Conservation (phyloP, 208 protist genomes). For the Wallacemonas sp. region DNA sequence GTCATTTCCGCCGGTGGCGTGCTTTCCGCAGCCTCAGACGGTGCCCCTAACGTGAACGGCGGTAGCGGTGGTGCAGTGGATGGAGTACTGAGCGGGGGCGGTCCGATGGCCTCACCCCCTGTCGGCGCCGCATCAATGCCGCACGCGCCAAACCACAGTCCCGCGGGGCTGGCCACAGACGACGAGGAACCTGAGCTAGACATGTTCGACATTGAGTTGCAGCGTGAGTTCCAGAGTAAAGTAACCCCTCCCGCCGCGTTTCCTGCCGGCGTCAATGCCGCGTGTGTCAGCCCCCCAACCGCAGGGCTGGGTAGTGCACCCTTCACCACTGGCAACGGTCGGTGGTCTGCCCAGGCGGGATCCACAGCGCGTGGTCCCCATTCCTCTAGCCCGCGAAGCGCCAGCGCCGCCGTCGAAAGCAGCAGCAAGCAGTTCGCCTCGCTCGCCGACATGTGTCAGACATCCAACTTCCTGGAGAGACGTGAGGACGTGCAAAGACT, state of each 20-base stretch:
- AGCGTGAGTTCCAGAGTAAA: slow-evolving; percentile 36
- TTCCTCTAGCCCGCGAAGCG: neutral
- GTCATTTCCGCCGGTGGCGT: neutral
- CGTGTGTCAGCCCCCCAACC: neutral
- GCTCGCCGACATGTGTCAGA: slow-evolving; percentile 40
- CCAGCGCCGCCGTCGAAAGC: slow-evolving; percentile 14
- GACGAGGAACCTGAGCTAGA: slow-evolving; percentile 52
- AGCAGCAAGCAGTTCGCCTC: slow-evolving; percentile 40
- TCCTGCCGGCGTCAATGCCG: neutral
- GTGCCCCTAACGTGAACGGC: neutral
- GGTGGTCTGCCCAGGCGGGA: neutral
- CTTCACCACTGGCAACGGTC: neutral
- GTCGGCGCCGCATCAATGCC: too few species aligned
- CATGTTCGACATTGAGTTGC: slow-evolving; percentile 70
- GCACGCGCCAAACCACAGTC: too few species aligned
- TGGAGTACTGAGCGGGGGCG: too few species aligned
- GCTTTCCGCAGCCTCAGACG: neutral
- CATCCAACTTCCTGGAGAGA: slow-evolving; percentile 32
- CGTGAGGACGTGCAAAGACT: slow-evolving; percentile 37
- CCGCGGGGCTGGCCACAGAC: too few species aligned
- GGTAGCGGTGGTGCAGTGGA: too few species aligned
- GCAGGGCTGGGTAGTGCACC: neutral
- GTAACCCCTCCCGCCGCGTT: neutral
- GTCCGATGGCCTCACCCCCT: too few species aligned
- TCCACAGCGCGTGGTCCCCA: neutral